A percentile compares a stretch with the other conserved stretches of the same genome.
Evolutionary conservation across 1,284 basidiomycete species (phyloP).

Genomic region (Athelia psychrophila): DNA sequence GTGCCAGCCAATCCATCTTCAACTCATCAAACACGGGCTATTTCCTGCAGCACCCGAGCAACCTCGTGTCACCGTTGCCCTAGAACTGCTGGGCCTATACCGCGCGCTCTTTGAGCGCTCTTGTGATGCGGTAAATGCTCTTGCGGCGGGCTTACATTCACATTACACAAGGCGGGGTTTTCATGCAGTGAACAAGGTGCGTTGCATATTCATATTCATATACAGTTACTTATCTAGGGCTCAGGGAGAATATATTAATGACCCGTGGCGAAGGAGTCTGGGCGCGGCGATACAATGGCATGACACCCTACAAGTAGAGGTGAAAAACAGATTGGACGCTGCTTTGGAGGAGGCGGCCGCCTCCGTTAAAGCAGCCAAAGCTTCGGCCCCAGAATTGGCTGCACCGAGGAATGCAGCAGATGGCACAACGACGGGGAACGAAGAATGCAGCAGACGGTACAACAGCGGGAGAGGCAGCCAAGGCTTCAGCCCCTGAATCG

Average conservation of each 20-base stretch:
- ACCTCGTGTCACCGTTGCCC: slow-evolving; percentile 14
- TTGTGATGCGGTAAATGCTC: slow-evolving; percentile 17
- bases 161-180: slow-evolving; percentile 16
- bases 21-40: slow-evolving; percentile 13
- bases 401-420: too few species aligned
- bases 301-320: not conserved
- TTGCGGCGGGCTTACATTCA: slow-evolving; percentile 14
- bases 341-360: not conserved
- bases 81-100: slow-evolving; percentile 16
- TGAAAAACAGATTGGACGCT: not conserved
- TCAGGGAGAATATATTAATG: not conserved
- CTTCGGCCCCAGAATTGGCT: not conserved
- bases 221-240: not conserved
- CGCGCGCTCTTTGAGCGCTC: slow-evolving; percentile 15
- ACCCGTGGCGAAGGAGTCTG: not conserved
- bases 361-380: not conserved
- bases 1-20: slow-evolving; percentile 1
- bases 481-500: too few species aligned
- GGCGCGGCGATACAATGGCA: not conserved
- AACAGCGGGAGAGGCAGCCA: too few species aligned
- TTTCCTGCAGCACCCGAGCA: slow-evolving; percentile 16
- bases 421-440: too few species aligned
- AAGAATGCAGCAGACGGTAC: too few species aligned
- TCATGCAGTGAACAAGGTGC: slow-evolving; percentile 6
- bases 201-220: not conserved